These are phyloP conservation scores for Aureobasidium leucospermi DNA, from an alignment of 2,329 filamentous ascomycete genomes.

Conservation along the genomic window DNA sequence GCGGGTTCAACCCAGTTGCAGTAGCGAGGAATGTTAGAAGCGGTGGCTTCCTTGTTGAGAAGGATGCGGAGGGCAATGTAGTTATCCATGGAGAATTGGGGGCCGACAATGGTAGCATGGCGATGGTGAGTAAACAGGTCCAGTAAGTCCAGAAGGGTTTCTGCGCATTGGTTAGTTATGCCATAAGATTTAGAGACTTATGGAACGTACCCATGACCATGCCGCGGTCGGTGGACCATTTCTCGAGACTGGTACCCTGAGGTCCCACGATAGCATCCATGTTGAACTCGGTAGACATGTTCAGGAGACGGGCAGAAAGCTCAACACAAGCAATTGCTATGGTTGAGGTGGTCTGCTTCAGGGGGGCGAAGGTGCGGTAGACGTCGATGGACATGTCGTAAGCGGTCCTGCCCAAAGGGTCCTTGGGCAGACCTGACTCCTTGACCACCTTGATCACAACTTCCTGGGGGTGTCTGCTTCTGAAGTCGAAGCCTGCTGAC, in stretches of 20 bases:
- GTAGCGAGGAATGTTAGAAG: slow-evolving; percentile 54
- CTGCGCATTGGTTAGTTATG: slow-evolving; percentile 41
- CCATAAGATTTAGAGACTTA: background rate
- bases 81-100: slow-evolving; percentile 62
- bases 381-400: slow-evolving; percentile 82
- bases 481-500: slow-evolving; percentile 87
- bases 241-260: slow-evolving; percentile 39
- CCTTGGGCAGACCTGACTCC: slow-evolving; percentile 6
- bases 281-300: slow-evolving; percentile 36
- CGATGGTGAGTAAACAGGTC: slow-evolving; percentile 87
- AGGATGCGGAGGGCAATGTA: slow-evolving; percentile 84
- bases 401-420: slow-evolving; percentile 55
- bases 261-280: slow-evolving; percentile 40
- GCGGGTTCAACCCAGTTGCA: slow-evolving; percentile 40
- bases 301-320: slow-evolving; percentile 62
- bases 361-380: slow-evolving; percentile 84
- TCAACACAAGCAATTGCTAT: slow-evolving; percentile 79
- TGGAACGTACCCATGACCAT: slow-evolving; percentile 35
- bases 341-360: slow-evolving; percentile 82
- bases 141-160: slow-evolving; percentile 82
- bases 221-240: slow-evolving; percentile 37
- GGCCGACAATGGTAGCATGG: slow-evolving; percentile 65
- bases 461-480: slow-evolving; percentile 80
- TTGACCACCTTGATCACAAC: slow-evolving; percentile 65
- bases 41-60: slow-evolving; percentile 73